These are phyloP conservation scores for Apiotrichum siamense DNA, from an alignment of 1,284 basidiomycete genomes.

Conservation along the genomic window DNA sequence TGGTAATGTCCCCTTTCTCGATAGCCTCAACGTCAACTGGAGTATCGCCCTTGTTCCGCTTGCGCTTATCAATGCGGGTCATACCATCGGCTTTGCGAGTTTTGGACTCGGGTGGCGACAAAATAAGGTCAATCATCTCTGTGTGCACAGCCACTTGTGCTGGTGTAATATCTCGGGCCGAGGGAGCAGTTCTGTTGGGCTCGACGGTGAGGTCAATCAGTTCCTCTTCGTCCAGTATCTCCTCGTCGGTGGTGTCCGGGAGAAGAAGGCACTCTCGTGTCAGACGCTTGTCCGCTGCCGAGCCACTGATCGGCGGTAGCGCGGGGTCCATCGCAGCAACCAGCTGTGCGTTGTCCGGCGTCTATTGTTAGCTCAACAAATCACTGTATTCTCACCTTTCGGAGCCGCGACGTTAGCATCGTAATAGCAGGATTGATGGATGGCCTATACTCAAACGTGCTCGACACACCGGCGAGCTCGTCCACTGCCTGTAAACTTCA, in stretches of 20 bases:
- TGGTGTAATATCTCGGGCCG: too few species aligned
- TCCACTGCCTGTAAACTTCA: slow-evolving; percentile 24
- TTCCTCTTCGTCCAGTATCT: slow-evolving; percentile 6
- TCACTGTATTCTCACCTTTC: background rate
- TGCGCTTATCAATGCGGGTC: background rate
- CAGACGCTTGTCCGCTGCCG: background rate
- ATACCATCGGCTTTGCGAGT: too few species aligned
- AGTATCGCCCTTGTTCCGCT: background rate
- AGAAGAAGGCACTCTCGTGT: background rate
- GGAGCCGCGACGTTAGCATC: too few species aligned
- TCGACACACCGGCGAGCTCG: slow-evolving; percentile 30
- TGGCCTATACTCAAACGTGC: slow-evolving; percentile 23
- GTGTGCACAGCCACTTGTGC: too few species aligned
- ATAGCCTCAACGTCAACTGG: slow-evolving; percentile 7
- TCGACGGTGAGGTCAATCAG: slow-evolving; percentile 8
- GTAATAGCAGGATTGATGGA: slow-evolving; percentile 18
- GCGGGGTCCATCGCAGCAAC: too few species aligned
- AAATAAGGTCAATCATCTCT: too few species aligned
- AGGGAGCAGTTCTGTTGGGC: too few species aligned
- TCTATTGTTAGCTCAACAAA: background rate
- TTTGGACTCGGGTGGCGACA: too few species aligned
- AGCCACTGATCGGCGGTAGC: too few species aligned
- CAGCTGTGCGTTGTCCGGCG: too few species aligned
- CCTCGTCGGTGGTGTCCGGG: background rate
- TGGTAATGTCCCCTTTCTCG: background rate